Evolutionary conservation across 345 rosid species (phyloP).

Genomic region (Citrus hindsii): DNA sequence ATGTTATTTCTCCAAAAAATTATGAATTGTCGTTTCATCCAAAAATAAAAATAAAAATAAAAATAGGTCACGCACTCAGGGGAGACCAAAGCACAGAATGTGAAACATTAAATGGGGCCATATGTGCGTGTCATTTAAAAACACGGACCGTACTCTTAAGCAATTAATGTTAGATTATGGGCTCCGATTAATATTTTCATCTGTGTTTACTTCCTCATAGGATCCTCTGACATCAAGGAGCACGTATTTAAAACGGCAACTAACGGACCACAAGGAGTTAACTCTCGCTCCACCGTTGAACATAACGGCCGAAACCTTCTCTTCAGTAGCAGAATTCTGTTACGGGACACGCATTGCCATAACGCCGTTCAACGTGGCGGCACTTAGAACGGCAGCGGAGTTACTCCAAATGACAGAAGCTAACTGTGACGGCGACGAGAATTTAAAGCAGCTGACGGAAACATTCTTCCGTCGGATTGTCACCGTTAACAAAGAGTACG

Average conservation of each 20-base stretch:
- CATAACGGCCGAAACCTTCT: conserved; percentile 66
- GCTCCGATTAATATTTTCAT: background rate
- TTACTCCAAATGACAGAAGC: conserved; percentile 54
- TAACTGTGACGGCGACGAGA: conserved; percentile 30
- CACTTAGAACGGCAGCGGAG: conserved; percentile 65
- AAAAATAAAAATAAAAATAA: no score
- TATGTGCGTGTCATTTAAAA: background rate
- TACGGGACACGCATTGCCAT: conserved; percentile 48
- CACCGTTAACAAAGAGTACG: conserved; percentile 37
- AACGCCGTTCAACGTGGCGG: conserved; percentile 72
- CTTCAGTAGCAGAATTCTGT: conserved; percentile 55
- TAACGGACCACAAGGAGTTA: conserved; percentile 47
- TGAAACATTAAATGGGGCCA: background rate
- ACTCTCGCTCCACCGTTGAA: conserved; percentile 76
- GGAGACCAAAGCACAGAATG: background rate
- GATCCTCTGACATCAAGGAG: conserved; percentile 61
- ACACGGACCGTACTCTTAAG: background rate
- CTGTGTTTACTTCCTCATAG: conserved; percentile 28
- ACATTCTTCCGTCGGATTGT: conserved; percentile 54
- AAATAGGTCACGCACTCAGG: background rate
- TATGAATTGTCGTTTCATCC: background rate
- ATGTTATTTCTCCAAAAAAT: no score
- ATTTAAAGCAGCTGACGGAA: conserved; percentile 55
- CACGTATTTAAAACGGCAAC: conserved; percentile 61
- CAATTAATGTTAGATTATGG: conserved; percentile 3